phyloP scores from a whole-genome alignment of 2,329 filamentous ascomycete genomes.

The Pseudocercospora crystallina region DNA sequence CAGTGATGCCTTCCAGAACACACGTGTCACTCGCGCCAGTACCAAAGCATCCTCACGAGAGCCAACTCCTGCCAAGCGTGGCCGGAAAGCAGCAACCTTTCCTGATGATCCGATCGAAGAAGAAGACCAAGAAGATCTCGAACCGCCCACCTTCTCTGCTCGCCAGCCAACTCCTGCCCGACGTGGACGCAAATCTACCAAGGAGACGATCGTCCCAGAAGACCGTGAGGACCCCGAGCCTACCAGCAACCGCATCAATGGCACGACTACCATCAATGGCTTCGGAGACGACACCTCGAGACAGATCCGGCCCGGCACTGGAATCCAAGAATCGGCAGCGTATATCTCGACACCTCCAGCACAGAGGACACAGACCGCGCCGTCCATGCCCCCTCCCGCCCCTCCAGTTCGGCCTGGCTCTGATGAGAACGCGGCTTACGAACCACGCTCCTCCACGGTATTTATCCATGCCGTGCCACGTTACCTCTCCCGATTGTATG shows the following conservation, averaged over 20 bases:
- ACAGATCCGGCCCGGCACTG: constrained; percentile 3
- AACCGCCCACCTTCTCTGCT: no score
- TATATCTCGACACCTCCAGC: constrained; percentile 7
- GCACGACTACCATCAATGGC: not conserved
- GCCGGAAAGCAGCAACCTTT: not conserved
- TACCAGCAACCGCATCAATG: no score
- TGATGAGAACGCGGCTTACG: not conserved
- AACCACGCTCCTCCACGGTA: constrained; percentile 7
- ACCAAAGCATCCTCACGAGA: no score
- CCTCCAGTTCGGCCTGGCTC: not conserved
- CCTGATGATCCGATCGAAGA: no score
- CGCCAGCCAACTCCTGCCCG: no score
- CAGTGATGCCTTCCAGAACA: constrained; percentile 17
- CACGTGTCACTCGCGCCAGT: not conserved
- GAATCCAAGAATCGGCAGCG: constrained; percentile 7
- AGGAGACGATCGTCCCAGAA: no score
- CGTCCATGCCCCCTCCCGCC: not conserved
- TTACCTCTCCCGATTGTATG: constrained; percentile 7
- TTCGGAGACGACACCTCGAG: constrained; percentile 4
- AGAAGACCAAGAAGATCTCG: no score
- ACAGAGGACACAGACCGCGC: not conserved
- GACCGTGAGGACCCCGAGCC: not conserved
- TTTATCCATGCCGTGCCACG: constrained; percentile 14
- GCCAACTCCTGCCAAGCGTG: not conserved
- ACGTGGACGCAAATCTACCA: no score